phyloP scores from a whole-genome alignment of 1,284 basidiomycete species.

The Trichosporon coremiiforme region DNA sequence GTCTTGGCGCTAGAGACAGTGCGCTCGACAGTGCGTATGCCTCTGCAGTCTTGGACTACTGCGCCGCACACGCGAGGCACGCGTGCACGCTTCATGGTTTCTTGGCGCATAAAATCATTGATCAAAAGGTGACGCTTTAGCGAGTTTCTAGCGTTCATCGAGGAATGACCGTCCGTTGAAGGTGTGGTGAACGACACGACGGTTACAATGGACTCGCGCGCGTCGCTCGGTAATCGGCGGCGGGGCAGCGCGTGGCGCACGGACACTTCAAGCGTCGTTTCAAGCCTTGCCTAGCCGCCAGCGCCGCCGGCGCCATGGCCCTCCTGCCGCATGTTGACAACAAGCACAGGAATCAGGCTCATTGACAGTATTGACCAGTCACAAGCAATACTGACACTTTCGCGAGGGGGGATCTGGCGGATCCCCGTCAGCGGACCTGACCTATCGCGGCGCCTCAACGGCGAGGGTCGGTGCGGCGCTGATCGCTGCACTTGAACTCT shows the following conservation, averaged over 20 bases:
- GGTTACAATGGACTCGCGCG: not conserved
- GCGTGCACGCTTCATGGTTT: too few relatives aligned
- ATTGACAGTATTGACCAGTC: not conserved
- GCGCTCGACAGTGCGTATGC: too few relatives aligned
- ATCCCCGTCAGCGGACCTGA: too few relatives aligned
- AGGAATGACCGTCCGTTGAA: too few relatives aligned
- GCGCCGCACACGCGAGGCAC: too few relatives aligned
- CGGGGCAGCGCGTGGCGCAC: not conserved
- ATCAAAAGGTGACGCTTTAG: too few relatives aligned
- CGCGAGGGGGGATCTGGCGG: too few relatives aligned
- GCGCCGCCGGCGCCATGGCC: not conserved
- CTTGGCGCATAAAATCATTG: too few relatives aligned
- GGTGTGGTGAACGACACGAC: too few relatives aligned
- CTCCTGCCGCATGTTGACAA: not conserved
- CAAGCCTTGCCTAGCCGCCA: not conserved
- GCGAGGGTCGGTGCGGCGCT: not conserved
- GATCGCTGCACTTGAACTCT: not conserved
- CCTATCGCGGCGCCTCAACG: not conserved
- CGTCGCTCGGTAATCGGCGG: not conserved
- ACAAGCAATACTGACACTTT: too few relatives aligned
- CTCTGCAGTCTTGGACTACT: too few relatives aligned
- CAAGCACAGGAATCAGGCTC: slow-evolving; percentile 3
- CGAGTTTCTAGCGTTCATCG: too few relatives aligned
- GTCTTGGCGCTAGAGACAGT: not conserved
- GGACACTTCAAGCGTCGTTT: not conserved